Percentiles rank a stretch among this genome's conserved stretches.
Evolutionary conservation across 2,329 filamentous ascomycete species (phyloP).

Genomic region (Microsporum ferrugineum): DNA sequence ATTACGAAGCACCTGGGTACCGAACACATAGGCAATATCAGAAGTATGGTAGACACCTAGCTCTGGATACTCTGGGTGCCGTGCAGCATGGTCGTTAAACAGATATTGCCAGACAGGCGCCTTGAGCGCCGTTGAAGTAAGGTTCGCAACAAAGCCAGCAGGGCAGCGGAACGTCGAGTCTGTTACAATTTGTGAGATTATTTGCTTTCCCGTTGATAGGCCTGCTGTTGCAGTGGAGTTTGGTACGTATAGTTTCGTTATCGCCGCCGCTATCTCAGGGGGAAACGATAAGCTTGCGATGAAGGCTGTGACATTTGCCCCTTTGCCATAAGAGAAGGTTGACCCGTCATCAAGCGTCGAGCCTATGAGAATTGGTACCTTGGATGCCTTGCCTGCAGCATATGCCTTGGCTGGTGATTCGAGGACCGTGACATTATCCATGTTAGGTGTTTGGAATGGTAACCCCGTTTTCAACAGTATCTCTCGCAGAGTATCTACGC

Average conservation of each 20-base stretch:
- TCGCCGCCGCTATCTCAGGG: not conserved
- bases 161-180: constrained; percentile 20
- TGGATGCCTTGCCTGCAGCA: constrained; percentile 22
- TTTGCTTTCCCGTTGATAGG: not conserved
- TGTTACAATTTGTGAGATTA: constrained; percentile 17
- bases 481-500: not conserved
- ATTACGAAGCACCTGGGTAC: constrained; percentile 19
- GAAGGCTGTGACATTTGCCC: not conserved
- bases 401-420: constrained; percentile 19
- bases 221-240: not conserved
- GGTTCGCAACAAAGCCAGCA: constrained; percentile 12
- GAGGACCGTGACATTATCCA: constrained; percentile 25
- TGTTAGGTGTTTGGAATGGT: constrained; percentile 20
- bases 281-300: not conserved
- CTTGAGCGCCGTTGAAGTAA: not conserved
- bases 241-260: not conserved
- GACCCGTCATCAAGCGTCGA: not conserved
- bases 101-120: constrained; percentile 26
- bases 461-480: constrained; percentile 21
- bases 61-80: constrained; percentile 21
- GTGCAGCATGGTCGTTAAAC: constrained; percentile 28
- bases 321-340: not conserved
- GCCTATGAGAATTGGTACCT: constrained; percentile 26
- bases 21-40: constrained; percentile 28
- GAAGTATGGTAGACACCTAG: constrained; percentile 25